phyloP scores from a whole-genome alignment of 371 early-diverging fungal species.

The Mucor piriformis region DNA sequence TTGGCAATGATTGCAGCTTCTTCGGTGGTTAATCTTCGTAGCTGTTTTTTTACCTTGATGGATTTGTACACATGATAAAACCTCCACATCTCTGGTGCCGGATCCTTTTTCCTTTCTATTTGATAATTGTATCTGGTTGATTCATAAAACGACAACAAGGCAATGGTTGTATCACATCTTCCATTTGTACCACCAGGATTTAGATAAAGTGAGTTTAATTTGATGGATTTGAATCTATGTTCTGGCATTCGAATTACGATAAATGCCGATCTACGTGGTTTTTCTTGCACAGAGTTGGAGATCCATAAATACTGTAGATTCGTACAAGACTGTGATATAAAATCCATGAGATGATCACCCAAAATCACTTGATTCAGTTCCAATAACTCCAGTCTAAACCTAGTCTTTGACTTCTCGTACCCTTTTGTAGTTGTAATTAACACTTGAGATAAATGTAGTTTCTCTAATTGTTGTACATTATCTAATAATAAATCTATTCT shows the following conservation, averaged over 20 bases:
- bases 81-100: conserved; percentile 30
- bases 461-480: conserved; percentile 14
- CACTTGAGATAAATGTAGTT: conserved; percentile 12
- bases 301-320: conserved; percentile 14
- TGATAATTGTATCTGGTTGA: conserved; percentile 24
- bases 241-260: conserved; percentile 32
- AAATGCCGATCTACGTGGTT: conserved; percentile 23
- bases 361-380: conserved; percentile 14
- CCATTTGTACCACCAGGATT: conserved; percentile 23
- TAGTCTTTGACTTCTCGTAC: conserved; percentile 2
- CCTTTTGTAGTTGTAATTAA: conserved; percentile 15
- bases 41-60: conserved; percentile 2
- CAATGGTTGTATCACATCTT: conserved; percentile 12
- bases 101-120: conserved; percentile 7
- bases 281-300: conserved; percentile 21
- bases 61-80: conserved; percentile 28
- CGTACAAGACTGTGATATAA: conserved; percentile 18
- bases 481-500: conserved; percentile 26
- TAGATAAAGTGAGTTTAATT: conserved; percentile 17
- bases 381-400: conserved; percentile 3
- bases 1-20: conserved; percentile 29
- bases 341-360: conserved; percentile 31
- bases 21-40: conserved; percentile 26
- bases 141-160: conserved; percentile 27
- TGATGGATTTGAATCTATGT: conserved; percentile 21